Percentiles rank a stretch among this genome's conserved stretches.
Evolutionary conservation across 495 filamentous ascomycete genomes (phyloP).

Genomic region (Aspergillus homomorphus): DNA sequence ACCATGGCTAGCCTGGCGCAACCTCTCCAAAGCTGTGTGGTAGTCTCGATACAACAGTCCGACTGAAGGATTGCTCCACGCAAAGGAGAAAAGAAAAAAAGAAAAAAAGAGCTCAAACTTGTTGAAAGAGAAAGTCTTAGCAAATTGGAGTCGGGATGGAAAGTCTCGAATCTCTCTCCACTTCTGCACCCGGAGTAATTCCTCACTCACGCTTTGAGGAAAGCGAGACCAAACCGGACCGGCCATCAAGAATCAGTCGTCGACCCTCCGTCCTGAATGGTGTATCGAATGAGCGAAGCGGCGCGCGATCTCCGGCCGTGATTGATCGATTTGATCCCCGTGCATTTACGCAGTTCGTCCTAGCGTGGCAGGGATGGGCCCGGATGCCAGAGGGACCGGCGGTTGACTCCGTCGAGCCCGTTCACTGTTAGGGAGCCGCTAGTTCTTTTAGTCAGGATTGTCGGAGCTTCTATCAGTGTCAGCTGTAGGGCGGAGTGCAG

Average conservation of each 20-base stretch:
- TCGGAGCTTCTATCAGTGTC: background rate
- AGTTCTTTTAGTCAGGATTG: background rate
- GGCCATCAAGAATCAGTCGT: background rate
- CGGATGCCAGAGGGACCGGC: constrained; percentile 5
- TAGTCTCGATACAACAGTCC: background rate
- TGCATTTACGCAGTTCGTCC: constrained; percentile 14
- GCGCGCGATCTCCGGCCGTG: background rate
- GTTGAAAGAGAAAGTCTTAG: no score
- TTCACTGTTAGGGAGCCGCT: background rate
- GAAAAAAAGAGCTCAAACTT: no score
- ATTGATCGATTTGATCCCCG: constrained; percentile 3
- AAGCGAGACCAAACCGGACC: background rate
- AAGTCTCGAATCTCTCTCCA: background rate
- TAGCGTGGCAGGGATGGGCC: constrained; percentile 13
- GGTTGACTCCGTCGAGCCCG: constrained; percentile 9
- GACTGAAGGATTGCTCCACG: background rate
- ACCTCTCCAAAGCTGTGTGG: background rate
- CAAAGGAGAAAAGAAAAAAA: no score
- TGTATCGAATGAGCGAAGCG: background rate
- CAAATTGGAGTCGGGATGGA: background rate
- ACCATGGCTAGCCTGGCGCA: background rate
- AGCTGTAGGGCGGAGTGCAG: background rate
- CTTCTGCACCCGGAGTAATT: constrained; percentile 3
- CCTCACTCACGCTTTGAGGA: background rate
- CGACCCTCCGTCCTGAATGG: background rate